phyloP scores from a whole-genome alignment of 1,284 basidiomycete species.

The Butyriboletus regius region DNA sequence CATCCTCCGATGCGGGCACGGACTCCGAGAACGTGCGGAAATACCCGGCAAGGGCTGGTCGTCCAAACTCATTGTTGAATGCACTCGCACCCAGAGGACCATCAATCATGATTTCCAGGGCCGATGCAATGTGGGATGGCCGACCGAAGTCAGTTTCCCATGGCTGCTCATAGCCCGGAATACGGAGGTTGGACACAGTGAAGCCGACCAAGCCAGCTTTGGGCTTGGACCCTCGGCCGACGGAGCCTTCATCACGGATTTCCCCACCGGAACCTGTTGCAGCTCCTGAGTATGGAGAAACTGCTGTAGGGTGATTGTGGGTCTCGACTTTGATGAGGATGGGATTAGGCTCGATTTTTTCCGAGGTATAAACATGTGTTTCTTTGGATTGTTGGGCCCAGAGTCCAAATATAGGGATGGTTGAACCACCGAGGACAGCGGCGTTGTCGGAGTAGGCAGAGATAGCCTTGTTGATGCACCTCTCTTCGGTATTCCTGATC shows the following conservation, averaged over 20 bases:
- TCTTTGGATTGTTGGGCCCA: conserved; percentile 31
- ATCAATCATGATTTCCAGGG: conserved; percentile 95
- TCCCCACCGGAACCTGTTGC: conserved; percentile 97
- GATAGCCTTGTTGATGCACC: conserved; percentile 71
- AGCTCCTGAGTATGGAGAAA: conserved; percentile 95
- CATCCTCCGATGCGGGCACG: conserved; percentile 44
- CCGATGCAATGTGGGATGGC: conserved; percentile 85
- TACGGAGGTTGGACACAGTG: conserved; percentile 89
- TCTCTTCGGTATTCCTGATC: conserved; percentile 93
- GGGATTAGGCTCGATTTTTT: conserved; percentile 66
- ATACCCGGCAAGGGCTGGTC: conserved; percentile 79
- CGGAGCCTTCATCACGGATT: conserved; percentile 95
- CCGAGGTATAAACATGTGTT: conserved; percentile 47
- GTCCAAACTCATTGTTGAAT: conserved; percentile 98
- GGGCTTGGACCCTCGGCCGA: conserved; percentile 89
- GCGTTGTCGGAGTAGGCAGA: conserved; percentile 99
- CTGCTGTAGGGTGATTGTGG: conserved; percentile 97
- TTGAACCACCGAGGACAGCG: conserved; percentile 80
- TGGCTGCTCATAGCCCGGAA: conserved; percentile 79
- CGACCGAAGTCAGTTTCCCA: conserved; percentile 91
- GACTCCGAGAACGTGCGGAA: conserved; percentile 84
- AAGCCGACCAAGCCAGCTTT: conserved; percentile 94
- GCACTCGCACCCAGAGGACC: conserved; percentile 90
- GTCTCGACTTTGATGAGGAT: conserved; percentile 98
- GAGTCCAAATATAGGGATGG: conserved; percentile 76